Conservation (phyloP, 2,329 filamentous ascomycete genomes). For the Rutstroemia sydowiana region DNA sequence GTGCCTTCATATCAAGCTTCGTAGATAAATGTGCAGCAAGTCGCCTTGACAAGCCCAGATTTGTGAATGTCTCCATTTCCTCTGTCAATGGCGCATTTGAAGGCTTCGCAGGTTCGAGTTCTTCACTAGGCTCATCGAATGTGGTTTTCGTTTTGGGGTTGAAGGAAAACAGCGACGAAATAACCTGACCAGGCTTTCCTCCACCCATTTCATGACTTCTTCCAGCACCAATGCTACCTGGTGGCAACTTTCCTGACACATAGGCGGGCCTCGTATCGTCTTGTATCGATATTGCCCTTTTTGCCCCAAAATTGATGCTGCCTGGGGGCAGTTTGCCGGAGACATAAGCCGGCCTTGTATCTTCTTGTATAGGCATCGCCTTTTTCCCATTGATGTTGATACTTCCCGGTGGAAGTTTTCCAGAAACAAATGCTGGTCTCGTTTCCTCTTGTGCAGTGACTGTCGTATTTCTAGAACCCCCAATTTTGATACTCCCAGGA, state of each 20-base stretch:
- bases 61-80: conserved; percentile 79
- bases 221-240: conserved; percentile 24
- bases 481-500: conserved; percentile 27
- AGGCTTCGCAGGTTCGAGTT: conserved; percentile 56
- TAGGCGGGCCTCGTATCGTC: conserved; percentile 26
- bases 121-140: conserved; percentile 39
- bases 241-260: conserved; percentile 19
- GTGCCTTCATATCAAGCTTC: conserved; percentile 82
- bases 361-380: conserved; percentile 13
- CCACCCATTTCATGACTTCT: conserved; percentile 23
- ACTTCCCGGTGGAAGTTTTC: conserved; percentile 32
- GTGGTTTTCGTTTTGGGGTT: conserved; percentile 70
- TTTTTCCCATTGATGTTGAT: conserved; percentile 22
- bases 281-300: conserved; percentile 16
- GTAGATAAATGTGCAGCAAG: conserved; percentile 75
- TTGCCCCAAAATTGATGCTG: conserved; percentile 27
- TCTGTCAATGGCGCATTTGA: conserved; percentile 86
- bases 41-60: conserved; percentile 71
- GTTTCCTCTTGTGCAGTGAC: conserved; percentile 12
- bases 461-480: conserved; percentile 13
- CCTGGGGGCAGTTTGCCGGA: conserved; percentile 32
- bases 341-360: conserved; percentile 17
- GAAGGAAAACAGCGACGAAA: conserved; percentile 87
- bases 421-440: conserved; percentile 22
- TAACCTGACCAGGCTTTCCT: conserved; percentile 52